Evolutionary conservation across 2,329 filamentous ascomycete species (phyloP).

Genomic region (Talaromyces amestolkiae): DNA sequence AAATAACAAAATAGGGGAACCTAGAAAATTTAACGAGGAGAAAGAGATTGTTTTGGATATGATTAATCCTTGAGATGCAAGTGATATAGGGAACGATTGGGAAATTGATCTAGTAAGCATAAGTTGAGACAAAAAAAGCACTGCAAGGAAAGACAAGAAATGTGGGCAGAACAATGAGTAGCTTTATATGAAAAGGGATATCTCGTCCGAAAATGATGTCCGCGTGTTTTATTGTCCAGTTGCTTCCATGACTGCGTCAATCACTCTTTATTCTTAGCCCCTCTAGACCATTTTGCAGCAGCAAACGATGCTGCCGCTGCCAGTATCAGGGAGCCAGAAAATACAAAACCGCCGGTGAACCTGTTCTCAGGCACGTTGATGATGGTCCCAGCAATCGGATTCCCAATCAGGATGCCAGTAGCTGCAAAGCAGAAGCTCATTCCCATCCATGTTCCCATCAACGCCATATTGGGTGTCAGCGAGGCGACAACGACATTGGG

Average conservation of each 20-base stretch:
- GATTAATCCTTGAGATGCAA: neutral
- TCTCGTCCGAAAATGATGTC: neutral
- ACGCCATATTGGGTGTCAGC: conserved; percentile 47
- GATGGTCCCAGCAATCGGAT: conserved; percentile 34
- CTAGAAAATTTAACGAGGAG: too few relatives aligned
- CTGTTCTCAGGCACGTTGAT: conserved; percentile 28
- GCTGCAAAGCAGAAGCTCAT: conserved; percentile 52
- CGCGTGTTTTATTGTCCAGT: neutral
- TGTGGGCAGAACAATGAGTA: neutral
- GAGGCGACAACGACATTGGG: conserved; percentile 37
- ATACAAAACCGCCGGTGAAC: neutral
- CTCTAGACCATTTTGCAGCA: neutral
- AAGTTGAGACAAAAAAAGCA: neutral
- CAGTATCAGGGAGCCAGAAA: neutral
- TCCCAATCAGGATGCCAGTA: conserved; percentile 31
- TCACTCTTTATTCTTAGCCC: neutral
- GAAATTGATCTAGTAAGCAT: neutral
- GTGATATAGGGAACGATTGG: neutral
- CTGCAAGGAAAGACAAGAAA: too few relatives aligned
- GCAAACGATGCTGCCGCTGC: neutral
- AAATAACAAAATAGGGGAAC: too few relatives aligned
- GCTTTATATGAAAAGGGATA: neutral
- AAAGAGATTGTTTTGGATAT: neutral
- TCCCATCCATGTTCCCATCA: conserved; percentile 57
- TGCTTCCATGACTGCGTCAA: neutral